phyloP scores from a whole-genome alignment of 331 rosid species.

The Pyrus hybrid region DNA sequence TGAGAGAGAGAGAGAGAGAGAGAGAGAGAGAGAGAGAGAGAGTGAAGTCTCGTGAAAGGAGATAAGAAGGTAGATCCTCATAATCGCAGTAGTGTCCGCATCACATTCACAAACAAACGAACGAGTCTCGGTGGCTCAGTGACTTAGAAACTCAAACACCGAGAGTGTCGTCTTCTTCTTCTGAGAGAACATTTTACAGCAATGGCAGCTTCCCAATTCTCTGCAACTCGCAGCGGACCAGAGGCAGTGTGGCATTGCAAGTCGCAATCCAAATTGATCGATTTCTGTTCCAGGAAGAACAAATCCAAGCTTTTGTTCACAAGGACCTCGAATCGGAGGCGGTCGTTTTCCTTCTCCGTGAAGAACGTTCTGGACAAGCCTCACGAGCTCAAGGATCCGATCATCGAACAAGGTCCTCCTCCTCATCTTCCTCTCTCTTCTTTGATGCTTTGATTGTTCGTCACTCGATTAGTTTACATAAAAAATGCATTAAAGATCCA shows the following conservation, averaged over 20 bases:
- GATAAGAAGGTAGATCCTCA: constrained; percentile 1
- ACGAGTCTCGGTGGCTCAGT: not conserved
- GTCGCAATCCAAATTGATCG: constrained; percentile 32
- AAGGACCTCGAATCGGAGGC: constrained; percentile 18
- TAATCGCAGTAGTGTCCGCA: not conserved
- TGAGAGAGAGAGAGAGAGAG: not conserved
- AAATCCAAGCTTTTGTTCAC: constrained; percentile 36
- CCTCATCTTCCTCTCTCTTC: not conserved
- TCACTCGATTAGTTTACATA: not conserved
- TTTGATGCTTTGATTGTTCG: not conserved
- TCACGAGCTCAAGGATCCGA: constrained; percentile 39
- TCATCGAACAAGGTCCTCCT: constrained; percentile 39
- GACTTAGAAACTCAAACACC: constrained; percentile 2
- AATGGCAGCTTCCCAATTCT: constrained; percentile 65
- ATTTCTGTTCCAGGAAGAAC: constrained; percentile 20
- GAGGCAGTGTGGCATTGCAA: constrained; percentile 27
- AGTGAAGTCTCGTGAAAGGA: constrained; percentile 6
- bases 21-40: not conserved
- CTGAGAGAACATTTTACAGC: not conserved
- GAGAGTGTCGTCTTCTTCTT: not conserved
- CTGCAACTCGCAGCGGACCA: constrained; percentile 23
- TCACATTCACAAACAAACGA: not conserved
- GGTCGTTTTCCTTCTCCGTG: constrained; percentile 20
- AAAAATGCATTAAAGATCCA: constrained; percentile 4
- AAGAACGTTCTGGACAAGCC: constrained; percentile 51